Conservation (phyloP, 306 rosid genomes). For the Dicorynia guianensis region DNA sequence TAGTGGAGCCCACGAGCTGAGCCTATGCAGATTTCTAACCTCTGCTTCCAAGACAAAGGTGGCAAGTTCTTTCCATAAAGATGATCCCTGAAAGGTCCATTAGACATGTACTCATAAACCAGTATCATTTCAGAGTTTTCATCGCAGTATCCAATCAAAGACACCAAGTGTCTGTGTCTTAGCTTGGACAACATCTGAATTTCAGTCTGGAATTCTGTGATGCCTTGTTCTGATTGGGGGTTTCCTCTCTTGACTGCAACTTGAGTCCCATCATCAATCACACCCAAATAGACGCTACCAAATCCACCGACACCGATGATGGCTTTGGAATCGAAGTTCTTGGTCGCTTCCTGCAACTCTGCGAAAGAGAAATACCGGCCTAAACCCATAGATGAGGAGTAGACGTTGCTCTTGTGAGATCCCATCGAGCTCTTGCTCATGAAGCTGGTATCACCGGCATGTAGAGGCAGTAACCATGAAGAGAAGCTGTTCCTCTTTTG, state of each 20-base stretch:
- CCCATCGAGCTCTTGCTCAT: constrained; percentile 59
- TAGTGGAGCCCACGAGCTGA: constrained; percentile 69
- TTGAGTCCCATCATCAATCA: constrained; percentile 61
- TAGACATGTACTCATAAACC: constrained; percentile 70
- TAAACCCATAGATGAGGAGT: constrained; percentile 58
- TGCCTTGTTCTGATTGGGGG: constrained; percentile 75
- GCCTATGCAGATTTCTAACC: constrained; percentile 64
- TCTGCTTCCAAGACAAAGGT: constrained; percentile 64
- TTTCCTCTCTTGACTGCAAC: constrained; percentile 72
- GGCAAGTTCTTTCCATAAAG: constrained; percentile 64
- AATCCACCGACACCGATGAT: constrained; percentile 74
- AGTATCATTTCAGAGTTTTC: constrained; percentile 66
- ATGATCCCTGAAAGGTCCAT: constrained; percentile 66
- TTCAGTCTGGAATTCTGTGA: constrained; percentile 66
- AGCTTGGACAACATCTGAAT: constrained; percentile 71
- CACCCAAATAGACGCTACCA: constrained; percentile 64
- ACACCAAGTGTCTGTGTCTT: constrained; percentile 68
- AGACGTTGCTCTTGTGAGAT: constrained; percentile 48
- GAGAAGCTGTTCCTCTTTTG: constrained; percentile 71
- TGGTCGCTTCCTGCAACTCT: constrained; percentile 65
- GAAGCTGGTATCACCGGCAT: constrained; percentile 62
- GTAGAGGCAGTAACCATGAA: constrained; percentile 69
- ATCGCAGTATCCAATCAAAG: constrained; percentile 68
- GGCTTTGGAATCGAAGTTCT: constrained; percentile 57
- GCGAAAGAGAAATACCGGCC: constrained; percentile 60